These are phyloP conservation scores for Wickerhamomyces rabaulensis DNA, from an alignment of 805 yeast species.

Conservation along the genomic window DNA sequence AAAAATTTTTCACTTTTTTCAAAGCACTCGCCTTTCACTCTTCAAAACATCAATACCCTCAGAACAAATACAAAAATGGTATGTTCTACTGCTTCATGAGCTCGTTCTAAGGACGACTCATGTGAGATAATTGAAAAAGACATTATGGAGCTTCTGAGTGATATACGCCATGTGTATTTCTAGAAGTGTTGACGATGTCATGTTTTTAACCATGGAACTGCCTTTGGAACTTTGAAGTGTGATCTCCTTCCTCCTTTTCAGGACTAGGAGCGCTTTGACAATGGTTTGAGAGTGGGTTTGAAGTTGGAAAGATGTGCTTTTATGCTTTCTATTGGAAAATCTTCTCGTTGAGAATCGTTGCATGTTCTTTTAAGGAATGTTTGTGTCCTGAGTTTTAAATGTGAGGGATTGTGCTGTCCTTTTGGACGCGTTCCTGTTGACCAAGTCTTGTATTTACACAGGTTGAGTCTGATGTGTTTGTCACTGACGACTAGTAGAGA, in stretches of 20 bases:
- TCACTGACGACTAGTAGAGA: neutral
- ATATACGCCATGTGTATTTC: neutral
- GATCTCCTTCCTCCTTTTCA: neutral
- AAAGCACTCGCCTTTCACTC: too few species aligned
- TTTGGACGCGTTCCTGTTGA: neutral
- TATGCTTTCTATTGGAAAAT: neutral
- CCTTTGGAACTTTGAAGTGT: neutral
- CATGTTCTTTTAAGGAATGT: neutral
- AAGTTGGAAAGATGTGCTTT: neutral
- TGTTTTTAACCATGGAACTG: neutral
- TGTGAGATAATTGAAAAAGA: neutral
- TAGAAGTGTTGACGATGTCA: slow-evolving; percentile 1
- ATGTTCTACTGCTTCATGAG: neutral
- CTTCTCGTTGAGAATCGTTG: neutral
- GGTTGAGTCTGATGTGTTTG: neutral
- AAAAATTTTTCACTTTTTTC: neutral
- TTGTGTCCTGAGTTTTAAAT: neutral
- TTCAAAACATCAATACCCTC: neutral
- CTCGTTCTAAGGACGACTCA: neutral
- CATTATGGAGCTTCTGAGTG: neutral
- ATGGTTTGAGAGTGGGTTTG: neutral
- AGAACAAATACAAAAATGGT: neutral
- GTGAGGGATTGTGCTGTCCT: neutral
- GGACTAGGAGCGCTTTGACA: neutral
- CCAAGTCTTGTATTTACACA: neutral